These are phyloP conservation scores for Chrysosporium queenslandicum DNA, from an alignment of 2,329 filamentous ascomycete genomes.

Conservation along the genomic window DNA sequence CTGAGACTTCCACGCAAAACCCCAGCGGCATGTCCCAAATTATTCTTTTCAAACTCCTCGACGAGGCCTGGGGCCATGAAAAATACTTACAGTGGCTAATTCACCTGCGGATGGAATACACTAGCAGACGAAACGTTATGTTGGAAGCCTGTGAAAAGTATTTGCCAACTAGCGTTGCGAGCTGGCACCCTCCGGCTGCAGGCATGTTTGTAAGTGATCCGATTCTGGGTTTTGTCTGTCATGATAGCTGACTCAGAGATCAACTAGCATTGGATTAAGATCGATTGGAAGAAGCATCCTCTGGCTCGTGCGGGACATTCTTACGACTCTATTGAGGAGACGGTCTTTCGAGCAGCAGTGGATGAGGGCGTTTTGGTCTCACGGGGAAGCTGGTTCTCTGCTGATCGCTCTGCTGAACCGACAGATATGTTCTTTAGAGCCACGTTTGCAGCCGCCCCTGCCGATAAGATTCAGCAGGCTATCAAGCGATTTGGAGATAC, in stretches of 20 bases:
- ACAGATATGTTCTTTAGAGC: slow-evolving; percentile 74
- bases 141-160: slow-evolving; percentile 67
- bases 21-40: slow-evolving; percentile 78
- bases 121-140: slow-evolving; percentile 63
- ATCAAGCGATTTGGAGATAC: slow-evolving; percentile 67
- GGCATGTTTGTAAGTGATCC: slow-evolving; percentile 78
- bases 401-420: slow-evolving; percentile 52
- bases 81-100: slow-evolving; percentile 88
- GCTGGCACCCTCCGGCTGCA: slow-evolving; percentile 66
- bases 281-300: slow-evolving; percentile 41
- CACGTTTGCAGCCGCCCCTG: slow-evolving; percentile 74
- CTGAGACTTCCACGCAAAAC: slow-evolving; percentile 74
- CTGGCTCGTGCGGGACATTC: slow-evolving; percentile 29
- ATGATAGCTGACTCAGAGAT: neutral
- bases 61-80: slow-evolving; percentile 86
- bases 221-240: neutral
- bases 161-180: slow-evolving; percentile 61
- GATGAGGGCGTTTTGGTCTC: slow-evolving; percentile 69
- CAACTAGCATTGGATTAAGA: slow-evolving; percentile 38
- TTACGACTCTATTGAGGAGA: slow-evolving; percentile 58
- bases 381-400: slow-evolving; percentile 82
- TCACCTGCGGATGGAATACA: slow-evolving; percentile 70
- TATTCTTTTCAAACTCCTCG: slow-evolving; percentile 76
- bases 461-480: slow-evolving; percentile 59
- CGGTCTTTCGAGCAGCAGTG: slow-evolving; percentile 71